Evolutionary conservation across 371 early-diverging fungal genomes (phyloP).

Genomic region (Batkoa obscura): DNA sequence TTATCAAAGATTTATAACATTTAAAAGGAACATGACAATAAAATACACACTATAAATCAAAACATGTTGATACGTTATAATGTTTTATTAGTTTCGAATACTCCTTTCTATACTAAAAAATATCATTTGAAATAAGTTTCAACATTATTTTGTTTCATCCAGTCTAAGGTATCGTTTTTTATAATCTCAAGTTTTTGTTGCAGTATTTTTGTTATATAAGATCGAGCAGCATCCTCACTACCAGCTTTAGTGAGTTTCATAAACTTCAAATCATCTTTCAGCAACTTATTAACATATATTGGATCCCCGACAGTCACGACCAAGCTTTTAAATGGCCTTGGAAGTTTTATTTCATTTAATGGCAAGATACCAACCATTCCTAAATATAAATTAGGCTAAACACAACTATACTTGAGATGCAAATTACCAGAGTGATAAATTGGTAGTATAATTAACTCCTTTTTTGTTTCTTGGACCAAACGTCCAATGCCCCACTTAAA

Average conservation of each 20-base stretch:
- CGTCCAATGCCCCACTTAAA: slow-evolving; percentile 81
- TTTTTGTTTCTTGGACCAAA: slow-evolving; percentile 48
- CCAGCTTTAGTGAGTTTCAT: background rate
- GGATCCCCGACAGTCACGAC: slow-evolving; percentile 15
- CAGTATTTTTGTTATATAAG: no score
- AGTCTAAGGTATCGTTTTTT: no score
- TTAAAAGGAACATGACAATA: no score
- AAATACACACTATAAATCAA: no score
- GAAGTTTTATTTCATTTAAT: slow-evolving; percentile 9
- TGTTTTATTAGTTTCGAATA: no score
- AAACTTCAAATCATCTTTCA: background rate
- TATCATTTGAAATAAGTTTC: no score
- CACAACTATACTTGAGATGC: slow-evolving; percentile 18
- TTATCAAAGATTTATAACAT: no score
- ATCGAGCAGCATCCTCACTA: no score
- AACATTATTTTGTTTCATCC: no score
- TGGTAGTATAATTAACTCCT: slow-evolving; percentile 42
- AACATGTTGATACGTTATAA: no score
- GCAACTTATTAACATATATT: slow-evolving; percentile 8
- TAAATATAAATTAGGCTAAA: background rate
- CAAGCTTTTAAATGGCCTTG: slow-evolving; percentile 10
- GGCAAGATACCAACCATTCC: slow-evolving; percentile 33
- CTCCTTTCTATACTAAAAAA: no score
- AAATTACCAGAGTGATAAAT: slow-evolving; percentile 37
- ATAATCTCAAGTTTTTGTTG: no score